These are phyloP conservation scores for Beauveria caledonica DNA, from an alignment of 2,329 filamentous ascomycete species.

Conservation along the genomic window DNA sequence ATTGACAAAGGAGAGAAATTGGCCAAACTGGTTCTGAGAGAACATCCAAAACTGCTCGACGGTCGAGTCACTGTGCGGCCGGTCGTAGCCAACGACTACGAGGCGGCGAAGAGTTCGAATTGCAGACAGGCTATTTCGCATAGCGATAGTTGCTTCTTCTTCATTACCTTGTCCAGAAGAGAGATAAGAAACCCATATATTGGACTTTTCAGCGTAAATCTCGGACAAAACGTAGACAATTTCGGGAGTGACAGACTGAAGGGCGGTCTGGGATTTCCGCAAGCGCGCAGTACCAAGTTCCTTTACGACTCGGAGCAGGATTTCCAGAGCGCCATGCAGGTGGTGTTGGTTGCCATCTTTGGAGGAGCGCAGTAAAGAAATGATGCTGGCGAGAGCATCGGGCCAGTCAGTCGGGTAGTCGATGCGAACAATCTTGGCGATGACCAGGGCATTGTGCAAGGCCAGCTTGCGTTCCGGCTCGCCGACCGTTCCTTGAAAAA, in stretches of 20 bases:
- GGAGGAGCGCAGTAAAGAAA: conserved; percentile 51
- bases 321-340: conserved; percentile 63
- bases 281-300: conserved; percentile 78
- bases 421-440: conserved; percentile 80
- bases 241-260: conserved; percentile 74
- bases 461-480: conserved; percentile 71
- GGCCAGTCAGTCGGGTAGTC: conserved; percentile 88
- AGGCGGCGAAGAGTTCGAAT: conserved; percentile 76
- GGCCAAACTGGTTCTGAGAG: conserved; percentile 68
- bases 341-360: conserved; percentile 51
- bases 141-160: conserved; percentile 49
- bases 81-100: conserved; percentile 72
- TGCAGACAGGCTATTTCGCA: conserved; percentile 69
- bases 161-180: conserved; percentile 50
- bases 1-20: conserved; percentile 58
- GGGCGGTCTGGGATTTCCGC: conserved; percentile 61
- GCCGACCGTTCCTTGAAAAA: conserved; percentile 68
- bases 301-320: conserved; percentile 81
- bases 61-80: conserved; percentile 68
- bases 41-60: conserved; percentile 75
- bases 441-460: conserved; percentile 78
- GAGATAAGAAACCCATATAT: conserved; percentile 58
- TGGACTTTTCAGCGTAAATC: conserved; percentile 69
- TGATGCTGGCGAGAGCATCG: conserved; percentile 50
- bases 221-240: conserved; percentile 71